Base-by-base conservation (phyloP, 2,329 filamentous ascomycete genomes). In the Scedosporium boydii region DNA sequence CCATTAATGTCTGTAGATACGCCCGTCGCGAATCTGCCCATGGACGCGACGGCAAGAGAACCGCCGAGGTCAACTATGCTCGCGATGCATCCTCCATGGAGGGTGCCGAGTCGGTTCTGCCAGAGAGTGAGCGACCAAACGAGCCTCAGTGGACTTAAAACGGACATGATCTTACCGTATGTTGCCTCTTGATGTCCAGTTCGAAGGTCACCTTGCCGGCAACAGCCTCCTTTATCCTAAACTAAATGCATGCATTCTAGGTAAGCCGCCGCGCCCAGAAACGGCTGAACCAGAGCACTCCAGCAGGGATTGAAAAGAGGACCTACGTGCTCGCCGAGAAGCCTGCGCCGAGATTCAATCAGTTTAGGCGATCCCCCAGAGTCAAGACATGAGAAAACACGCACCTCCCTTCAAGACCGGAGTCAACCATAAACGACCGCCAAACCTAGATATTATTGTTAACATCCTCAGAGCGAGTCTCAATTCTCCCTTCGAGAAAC, bases 401-500 rank as follows among this genome's bases (percentile, higher is more conserved):
- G 69, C 71, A 96, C 93, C 90, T 89, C 72, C 91, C 91, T 74
- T 97, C 93, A 21, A 98, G 77, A 6, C 93, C 93, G 4, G 92
- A 96, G 66, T 91, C 89, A 67, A 84, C 83, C 77, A 90, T 85
- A 74, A 97, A 97, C 1, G 90, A 93, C 72, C 89, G 88, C 79
- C 91, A 83, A 57, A 96, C 91, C 91, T 95, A 63, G 9, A 10
- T 23, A 55, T 23, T 23, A n/a, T 18, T 12, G 27, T 60, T 16
- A 60, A 44, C 41, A 14, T 46, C 27, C 46, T 6, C 16, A 12
- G 10, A 27, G 18, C n/a, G 27, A 29, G 1, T 38, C 34, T 38
- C 34, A 38, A 38, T 38, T 38, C 1, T 38, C 10, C 34, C 1
- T 3, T 38, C 34, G 12, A 38, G 48, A 61, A n/a, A 72, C 82